Base-by-base conservation (phyloP, 2,329 filamentous ascomycete species). In the Colletotrichum karsti region DNA sequence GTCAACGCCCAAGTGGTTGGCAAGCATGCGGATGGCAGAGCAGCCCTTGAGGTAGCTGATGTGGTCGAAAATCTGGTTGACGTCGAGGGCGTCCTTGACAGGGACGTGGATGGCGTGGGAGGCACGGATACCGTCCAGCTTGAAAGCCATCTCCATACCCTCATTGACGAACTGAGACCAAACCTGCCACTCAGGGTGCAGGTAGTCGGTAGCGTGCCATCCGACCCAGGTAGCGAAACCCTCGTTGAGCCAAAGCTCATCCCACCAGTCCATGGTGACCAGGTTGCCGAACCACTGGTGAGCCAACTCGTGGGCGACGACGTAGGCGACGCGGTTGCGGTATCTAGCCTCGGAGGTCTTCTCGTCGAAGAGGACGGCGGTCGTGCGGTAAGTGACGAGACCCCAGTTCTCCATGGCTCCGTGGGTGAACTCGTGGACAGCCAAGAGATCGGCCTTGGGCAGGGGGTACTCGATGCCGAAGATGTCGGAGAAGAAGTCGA, bases 211-310 rank as follows among this genome's bases (percentile, higher is more conserved):
- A 9, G 94, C 95, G 69, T 95, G 88, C 95, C 95, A 99, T 58
- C 95, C 96, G 46, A 98, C 95, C 95, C 95, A 98, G 3, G 96
- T 99, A 44, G 96, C 96, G 77, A 99, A 99, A 12, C 95, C 95
- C 81, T 98, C 95, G 76, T 97, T 97, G 58, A 97, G 87, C 94
- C 94, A 97, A 42, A 96, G 87, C 82, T 97, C 93, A 77, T 92
- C 93, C 93, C 93, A 96, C 94, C 94, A 97, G 79, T 97, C 93
- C 94, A 97, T 97, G 6, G 95, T 97, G 46, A 97, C 94, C 10
- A 97, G 87, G 78, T 97, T 97, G 39, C 94, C 94, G 74, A 97
- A 97, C 95, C 95, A 97, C 82, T 97, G 94, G 77, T 97, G 94
- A 63, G 95, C 96, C 70, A 99, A 87, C 80, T 99, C 96, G 81